Percentiles rank a stretch among this genome's conserved stretches.
These are phyloP conservation scores for Rhexocercosporidium sp. DNA, from an alignment of 2,329 filamentous ascomycete genomes.

Conservation along the genomic window DNA sequence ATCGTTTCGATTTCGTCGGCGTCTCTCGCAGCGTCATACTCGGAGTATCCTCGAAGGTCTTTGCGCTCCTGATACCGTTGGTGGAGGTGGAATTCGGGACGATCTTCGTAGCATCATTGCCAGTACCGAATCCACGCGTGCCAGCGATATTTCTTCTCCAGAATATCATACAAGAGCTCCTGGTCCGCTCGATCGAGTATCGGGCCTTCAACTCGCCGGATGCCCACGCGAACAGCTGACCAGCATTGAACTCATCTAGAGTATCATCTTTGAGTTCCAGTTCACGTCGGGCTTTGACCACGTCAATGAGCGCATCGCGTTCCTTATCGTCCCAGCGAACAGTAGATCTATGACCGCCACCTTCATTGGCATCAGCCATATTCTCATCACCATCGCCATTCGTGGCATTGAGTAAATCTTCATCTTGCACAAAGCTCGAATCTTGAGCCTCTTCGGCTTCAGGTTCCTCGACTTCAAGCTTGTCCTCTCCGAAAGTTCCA, in stretches of 20 bases:
- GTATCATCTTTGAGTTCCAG: neutral
- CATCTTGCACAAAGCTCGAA: neutral
- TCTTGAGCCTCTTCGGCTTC: neutral
- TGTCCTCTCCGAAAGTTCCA: slow-evolving; percentile 4
- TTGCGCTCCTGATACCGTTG: neutral
- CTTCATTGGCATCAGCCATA: neutral
- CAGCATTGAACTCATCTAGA: neutral
- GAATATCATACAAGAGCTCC: slow-evolving; percentile 3
- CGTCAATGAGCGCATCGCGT: neutral
- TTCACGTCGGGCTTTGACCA: neutral
- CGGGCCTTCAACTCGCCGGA: neutral
- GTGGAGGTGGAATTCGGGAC: neutral
- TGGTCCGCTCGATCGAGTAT: neutral
- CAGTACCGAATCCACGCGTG: slow-evolving; percentile 2
- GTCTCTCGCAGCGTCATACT: slow-evolving; percentile 7
- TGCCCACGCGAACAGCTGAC: neutral
- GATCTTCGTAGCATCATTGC: slow-evolving; percentile 1
- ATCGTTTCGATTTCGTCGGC: slow-evolving; percentile 1
- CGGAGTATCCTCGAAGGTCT: neutral
- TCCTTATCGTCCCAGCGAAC: slow-evolving; percentile 6
- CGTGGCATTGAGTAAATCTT: neutral
- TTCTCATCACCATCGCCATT: slow-evolving; percentile 4
- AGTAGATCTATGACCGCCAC: neutral
- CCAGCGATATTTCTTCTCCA: slow-evolving; percentile 8
- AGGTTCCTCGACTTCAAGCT: slow-evolving; percentile 5